Evolutionary conservation across 257 asterid genomes (phyloP).

Genomic region (Solanum gracilifrons): DNA sequence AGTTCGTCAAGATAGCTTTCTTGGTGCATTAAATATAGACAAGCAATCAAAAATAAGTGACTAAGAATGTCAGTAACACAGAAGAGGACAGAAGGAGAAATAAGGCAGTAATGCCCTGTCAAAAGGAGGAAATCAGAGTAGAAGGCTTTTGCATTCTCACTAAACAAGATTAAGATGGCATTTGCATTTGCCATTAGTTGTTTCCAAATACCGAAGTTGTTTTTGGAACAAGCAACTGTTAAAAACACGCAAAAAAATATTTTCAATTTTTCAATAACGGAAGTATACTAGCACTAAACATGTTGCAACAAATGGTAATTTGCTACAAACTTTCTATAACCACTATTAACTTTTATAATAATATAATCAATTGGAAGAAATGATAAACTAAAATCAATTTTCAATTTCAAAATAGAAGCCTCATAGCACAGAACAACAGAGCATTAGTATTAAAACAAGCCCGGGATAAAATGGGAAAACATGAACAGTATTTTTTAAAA

Average conservation of each 20-base stretch:
- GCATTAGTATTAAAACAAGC: not conserved
- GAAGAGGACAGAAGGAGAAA: not conserved
- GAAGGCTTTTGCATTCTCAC: not conserved
- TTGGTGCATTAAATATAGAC: not conserved
- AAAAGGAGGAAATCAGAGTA: not conserved
- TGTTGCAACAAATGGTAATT: not conserved
- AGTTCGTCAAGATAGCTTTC: not conserved
- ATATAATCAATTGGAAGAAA: not conserved
- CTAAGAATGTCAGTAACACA: not conserved
- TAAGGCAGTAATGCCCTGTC: not conserved
- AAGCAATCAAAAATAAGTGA: not conserved
- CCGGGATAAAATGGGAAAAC: not conserved
- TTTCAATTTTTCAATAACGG: not conserved
- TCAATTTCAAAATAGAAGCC: not conserved
- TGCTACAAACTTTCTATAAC: not conserved
- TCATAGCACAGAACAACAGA: not conserved
- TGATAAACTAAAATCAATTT: not conserved
- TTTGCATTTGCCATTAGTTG: not conserved
- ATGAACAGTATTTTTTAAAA: not conserved
- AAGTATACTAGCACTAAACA: not conserved
- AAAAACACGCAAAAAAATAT: not conserved
- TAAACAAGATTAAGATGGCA: not conserved
- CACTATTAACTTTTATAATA: not conserved
- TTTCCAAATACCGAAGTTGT: not conserved
- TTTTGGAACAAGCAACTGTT: not conserved